Conservation (phyloP, 441 rosid species). For the Populus hybrid region DNA sequence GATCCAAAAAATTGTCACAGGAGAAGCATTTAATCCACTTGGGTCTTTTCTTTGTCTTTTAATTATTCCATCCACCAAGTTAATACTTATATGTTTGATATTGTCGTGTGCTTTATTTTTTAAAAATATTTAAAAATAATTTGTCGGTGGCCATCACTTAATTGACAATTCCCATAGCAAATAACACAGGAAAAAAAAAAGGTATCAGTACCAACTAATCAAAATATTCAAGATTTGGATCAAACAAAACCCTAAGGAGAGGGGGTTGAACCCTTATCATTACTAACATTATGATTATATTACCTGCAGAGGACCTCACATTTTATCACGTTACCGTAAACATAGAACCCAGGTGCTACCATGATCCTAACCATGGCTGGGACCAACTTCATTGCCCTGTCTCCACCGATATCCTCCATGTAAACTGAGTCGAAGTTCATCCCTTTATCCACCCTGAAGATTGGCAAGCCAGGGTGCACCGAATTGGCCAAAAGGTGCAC, state of each 20-base stretch:
- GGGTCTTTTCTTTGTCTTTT: background rate
- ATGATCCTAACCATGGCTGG: conserved; percentile 63
- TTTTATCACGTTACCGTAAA: conserved; percentile 74
- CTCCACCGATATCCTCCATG: conserved; percentile 89
- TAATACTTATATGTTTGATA: background rate
- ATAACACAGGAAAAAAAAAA: background rate
- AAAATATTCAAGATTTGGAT: background rate
- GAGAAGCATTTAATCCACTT: conserved; percentile 24
- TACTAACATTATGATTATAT: conserved; percentile 8
- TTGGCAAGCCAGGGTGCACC: conserved; percentile 68
- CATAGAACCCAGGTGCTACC: conserved; percentile 96
- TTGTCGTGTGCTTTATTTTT: too few species aligned
- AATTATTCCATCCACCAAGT: conserved; percentile 22
- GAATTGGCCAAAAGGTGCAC: conserved; percentile 89
- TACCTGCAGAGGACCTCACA: conserved; percentile 88
- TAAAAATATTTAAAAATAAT: background rate
- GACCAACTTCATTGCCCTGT: conserved; percentile 49
- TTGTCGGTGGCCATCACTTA: background rate
- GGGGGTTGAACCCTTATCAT: conserved; percentile 28
- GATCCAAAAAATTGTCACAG: conserved; percentile 22
- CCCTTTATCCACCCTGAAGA: conserved; percentile 69
- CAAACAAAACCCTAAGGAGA: conserved; percentile 24
- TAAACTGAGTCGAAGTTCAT: conserved; percentile 62
- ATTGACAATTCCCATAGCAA: conserved; percentile 6
- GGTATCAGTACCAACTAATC: conserved; percentile 5